Conservation (phyloP, 75 land plant species). For the Isoetes taiwanensis region DNA sequence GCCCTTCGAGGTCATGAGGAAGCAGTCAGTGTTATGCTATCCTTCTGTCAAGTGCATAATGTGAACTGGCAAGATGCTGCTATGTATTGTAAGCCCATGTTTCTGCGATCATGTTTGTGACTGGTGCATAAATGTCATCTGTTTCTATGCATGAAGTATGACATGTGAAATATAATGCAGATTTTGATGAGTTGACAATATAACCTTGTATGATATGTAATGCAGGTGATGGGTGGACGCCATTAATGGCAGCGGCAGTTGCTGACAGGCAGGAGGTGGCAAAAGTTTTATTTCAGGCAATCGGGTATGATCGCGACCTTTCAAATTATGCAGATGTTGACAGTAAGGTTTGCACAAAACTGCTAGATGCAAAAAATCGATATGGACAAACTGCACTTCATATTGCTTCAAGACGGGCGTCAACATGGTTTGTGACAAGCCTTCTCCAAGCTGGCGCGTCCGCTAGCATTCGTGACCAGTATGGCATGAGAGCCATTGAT, state of each 20-base stretch:
- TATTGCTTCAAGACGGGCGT: constrained; percentile 32
- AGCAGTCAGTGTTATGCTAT: constrained; percentile 22
- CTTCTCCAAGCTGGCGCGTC: constrained; percentile 35
- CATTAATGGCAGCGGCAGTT: constrained; percentile 39
- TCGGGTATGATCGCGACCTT: no score
- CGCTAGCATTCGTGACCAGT: constrained; percentile 19
- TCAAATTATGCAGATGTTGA: background rate
- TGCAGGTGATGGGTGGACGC: constrained; percentile 43
- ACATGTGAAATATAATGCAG: no score
- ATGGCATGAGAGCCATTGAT: constrained; percentile 24
- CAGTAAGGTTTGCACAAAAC: background rate
- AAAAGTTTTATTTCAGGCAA: constrained; percentile 25
- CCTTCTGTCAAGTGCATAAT: constrained; percentile 19
- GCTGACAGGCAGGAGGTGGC: constrained; percentile 37
- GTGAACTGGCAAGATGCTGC: constrained; percentile 34
- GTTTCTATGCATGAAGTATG: no score
- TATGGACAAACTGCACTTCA: constrained; percentile 42
- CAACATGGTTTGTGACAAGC: constrained; percentile 27
- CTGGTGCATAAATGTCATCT: no score
- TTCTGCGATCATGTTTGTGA: no score
- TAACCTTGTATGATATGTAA: background rate
- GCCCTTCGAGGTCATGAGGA: constrained; percentile 25
- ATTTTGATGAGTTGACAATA: no score
- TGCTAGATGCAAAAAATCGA: constrained; percentile 34
- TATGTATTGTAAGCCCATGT: constrained; percentile 25